Conservation (phyloP, 2,329 filamentous ascomycete species). For the Pseudogymnoascus sp. region DNA sequence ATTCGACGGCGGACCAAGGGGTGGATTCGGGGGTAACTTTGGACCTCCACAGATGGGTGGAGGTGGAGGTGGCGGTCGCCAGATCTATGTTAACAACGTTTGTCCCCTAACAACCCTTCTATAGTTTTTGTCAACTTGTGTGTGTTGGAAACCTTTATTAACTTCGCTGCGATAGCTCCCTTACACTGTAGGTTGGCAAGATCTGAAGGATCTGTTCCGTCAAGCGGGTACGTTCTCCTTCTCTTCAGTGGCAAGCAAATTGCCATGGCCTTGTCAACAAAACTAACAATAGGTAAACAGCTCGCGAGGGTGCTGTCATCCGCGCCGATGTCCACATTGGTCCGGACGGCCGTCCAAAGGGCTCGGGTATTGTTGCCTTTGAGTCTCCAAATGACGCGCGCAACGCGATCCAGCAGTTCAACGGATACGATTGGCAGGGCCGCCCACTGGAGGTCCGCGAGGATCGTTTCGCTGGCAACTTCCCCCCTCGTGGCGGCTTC, state of each 20-base stretch:
- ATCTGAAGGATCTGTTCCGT: slow-evolving; percentile 96
- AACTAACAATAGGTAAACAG: slow-evolving; percentile 26
- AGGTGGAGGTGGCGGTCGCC: slow-evolving; percentile 60
- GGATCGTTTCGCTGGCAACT: slow-evolving; percentile 74
- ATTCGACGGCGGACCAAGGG: slow-evolving; percentile 41
- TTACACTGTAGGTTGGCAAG: slow-evolving; percentile 97
- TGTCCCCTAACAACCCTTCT: slow-evolving; percentile 44
- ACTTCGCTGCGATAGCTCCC: slow-evolving; percentile 61
- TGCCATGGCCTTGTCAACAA: slow-evolving; percentile 14
- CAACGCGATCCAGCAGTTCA: slow-evolving; percentile 94
- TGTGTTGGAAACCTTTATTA: slow-evolving; percentile 31
- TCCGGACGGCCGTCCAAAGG: slow-evolving; percentile 88
- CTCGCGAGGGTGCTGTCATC: slow-evolving; percentile 69
- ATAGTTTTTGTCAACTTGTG: slow-evolving; percentile 22
- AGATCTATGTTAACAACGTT: slow-evolving; percentile 98
- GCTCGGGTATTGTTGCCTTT: slow-evolving; percentile 94
- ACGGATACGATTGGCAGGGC: slow-evolving; percentile 98
- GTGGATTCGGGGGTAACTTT: slow-evolving; percentile 43
- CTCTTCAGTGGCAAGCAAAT: slow-evolving; percentile 20
- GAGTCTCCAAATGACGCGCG: slow-evolving; percentile 91
- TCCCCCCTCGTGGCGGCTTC: slow-evolving; percentile 36
- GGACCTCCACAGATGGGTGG: slow-evolving; percentile 28
- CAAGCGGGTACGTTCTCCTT: slow-evolving; percentile 71
- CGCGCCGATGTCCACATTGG: slow-evolving; percentile 92
- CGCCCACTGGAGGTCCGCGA: slow-evolving; percentile 89